Percentiles rank a stretch among this genome's conserved stretches.
These are phyloP conservation scores for Phytophthora sp. DNA, from an alignment of 352 stramenopile genomes.

Conservation along the genomic window DNA sequence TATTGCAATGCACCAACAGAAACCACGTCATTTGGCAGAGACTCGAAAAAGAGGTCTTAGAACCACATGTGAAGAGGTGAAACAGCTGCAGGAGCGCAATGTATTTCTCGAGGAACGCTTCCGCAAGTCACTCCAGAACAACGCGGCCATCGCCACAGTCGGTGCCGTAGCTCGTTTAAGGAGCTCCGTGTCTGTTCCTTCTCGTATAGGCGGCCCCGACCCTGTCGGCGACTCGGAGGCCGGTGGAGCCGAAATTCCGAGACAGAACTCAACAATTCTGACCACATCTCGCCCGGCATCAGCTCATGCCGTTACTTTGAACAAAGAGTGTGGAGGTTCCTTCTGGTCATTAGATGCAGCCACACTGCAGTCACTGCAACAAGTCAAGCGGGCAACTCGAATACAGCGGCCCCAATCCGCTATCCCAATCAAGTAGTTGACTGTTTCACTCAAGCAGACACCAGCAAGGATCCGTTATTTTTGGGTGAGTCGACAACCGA, in stretches of 20 bases:
- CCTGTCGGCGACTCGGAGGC: slow-evolving; percentile 7
- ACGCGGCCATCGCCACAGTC: slow-evolving; percentile 16
- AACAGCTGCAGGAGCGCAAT: slow-evolving; percentile 63
- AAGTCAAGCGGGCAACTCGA: slow-evolving; percentile 46
- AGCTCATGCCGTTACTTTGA: slow-evolving; percentile 14
- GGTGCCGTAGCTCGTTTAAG: slow-evolving; percentile 29
- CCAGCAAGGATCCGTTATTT: slow-evolving; percentile 31
- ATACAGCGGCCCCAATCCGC: slow-evolving; percentile 60
- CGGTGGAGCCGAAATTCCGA: not conserved
- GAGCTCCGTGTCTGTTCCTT: slow-evolving; percentile 23
- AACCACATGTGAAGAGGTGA: slow-evolving; percentile 45
- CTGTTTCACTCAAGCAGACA: slow-evolving; percentile 19
- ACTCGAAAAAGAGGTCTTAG: slow-evolving; percentile 14
- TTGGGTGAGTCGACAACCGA: not conserved
- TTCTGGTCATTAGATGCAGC: slow-evolving; percentile 42
- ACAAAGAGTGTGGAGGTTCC: slow-evolving; percentile 1
- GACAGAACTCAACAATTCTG: slow-evolving; percentile 6
- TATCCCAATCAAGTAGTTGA: slow-evolving; percentile 15
- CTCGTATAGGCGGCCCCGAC: not conserved
- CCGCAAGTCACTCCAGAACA: slow-evolving; percentile 38
- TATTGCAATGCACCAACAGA: slow-evolving; percentile 23
- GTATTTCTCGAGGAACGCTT: slow-evolving; percentile 70
- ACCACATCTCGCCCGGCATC: slow-evolving; percentile 22
- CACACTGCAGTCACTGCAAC: slow-evolving; percentile 55
- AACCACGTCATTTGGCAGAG: slow-evolving; percentile 1